Evolutionary conservation across 805 yeast genomes (phyloP).

Genomic region (Candida railenensis): DNA sequence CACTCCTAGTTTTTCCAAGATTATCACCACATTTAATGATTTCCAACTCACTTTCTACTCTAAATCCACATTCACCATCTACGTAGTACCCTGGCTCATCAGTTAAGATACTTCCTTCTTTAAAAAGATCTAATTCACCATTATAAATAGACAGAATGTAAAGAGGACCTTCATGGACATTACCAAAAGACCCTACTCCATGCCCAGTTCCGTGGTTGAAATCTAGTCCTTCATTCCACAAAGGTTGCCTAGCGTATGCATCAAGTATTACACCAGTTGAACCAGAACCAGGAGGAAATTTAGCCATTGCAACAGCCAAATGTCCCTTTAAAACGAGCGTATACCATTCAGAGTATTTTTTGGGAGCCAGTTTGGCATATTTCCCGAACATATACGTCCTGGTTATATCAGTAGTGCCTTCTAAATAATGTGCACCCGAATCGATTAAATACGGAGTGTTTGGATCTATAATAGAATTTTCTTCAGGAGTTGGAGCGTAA

Average conservation of each 20-base stretch:
- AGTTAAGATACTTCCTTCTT: constrained; percentile 70
- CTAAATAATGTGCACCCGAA: constrained; percentile 87
- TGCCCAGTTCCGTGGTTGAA: constrained; percentile 97
- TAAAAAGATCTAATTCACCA: constrained; percentile 46
- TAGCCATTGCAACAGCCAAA: constrained; percentile 75
- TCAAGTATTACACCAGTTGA: constrained; percentile 78
- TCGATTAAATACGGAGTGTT: constrained; percentile 74
- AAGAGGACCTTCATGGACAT: constrained; percentile 94
- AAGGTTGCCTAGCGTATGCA: constrained; percentile 73
- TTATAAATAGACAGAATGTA: constrained; percentile 64
- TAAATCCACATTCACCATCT: constrained; percentile 85
- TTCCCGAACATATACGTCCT: constrained; percentile 71
- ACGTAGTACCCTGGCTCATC: constrained; percentile 95
- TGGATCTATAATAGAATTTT: constrained; percentile 61
- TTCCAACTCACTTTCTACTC: constrained; percentile 83
- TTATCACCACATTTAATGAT: constrained; percentile 45
- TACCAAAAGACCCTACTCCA: constrained; percentile 89
- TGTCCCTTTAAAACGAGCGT: constrained; percentile 92
- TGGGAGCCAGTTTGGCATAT: constrained; percentile 13
- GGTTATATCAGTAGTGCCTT: constrained; percentile 96
- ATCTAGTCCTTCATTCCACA: constrained; percentile 82
- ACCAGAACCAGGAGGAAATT: constrained; percentile 66
- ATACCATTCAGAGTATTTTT: constrained; percentile 62
- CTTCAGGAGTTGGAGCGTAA: constrained; percentile 64
- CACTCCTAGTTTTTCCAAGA: constrained; percentile 34